These are phyloP conservation scores for Collariella sp. DNA, from an alignment of 495 filamentous ascomycete species.

Conservation along the genomic window DNA sequence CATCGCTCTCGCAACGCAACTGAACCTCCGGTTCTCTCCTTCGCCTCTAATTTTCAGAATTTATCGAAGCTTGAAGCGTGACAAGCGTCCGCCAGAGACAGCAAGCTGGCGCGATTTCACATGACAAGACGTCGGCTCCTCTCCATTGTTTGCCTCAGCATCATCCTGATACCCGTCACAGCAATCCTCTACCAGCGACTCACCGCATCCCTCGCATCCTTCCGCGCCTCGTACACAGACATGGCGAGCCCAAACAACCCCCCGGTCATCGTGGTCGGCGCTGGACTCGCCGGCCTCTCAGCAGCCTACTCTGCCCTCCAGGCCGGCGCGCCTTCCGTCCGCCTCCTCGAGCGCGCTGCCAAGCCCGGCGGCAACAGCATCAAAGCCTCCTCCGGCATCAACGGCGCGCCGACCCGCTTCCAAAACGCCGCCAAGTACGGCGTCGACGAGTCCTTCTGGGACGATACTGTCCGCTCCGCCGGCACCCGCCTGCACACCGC, in stretches of 20 bases:
- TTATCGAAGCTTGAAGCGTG: neutral
- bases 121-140: constrained; percentile 12
- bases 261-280: constrained; percentile 42
- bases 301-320: constrained; percentile 41
- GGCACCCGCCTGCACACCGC: constrained; percentile 20
- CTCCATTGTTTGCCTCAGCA: constrained; percentile 7
- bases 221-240: neutral
- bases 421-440: constrained; percentile 27
- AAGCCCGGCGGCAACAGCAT: constrained; percentile 56
- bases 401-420: constrained; percentile 47
- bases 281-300: constrained; percentile 45
- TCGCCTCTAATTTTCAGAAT: neutral
- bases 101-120: neutral
- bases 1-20: neutral
- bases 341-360: constrained; percentile 44
- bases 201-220: neutral
- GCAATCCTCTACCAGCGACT: constrained; percentile 12
- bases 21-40: neutral
- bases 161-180: constrained; percentile 13
- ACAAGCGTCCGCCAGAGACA: neutral
- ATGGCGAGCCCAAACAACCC: neutral
- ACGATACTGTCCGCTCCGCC: constrained; percentile 47
- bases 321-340: constrained; percentile 35
- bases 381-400: constrained; percentile 57
- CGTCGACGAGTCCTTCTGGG: constrained; percentile 37